These are phyloP conservation scores for Annulohypoxylon stygium DNA, from an alignment of 495 filamentous ascomycete species.

Conservation along the genomic window DNA sequence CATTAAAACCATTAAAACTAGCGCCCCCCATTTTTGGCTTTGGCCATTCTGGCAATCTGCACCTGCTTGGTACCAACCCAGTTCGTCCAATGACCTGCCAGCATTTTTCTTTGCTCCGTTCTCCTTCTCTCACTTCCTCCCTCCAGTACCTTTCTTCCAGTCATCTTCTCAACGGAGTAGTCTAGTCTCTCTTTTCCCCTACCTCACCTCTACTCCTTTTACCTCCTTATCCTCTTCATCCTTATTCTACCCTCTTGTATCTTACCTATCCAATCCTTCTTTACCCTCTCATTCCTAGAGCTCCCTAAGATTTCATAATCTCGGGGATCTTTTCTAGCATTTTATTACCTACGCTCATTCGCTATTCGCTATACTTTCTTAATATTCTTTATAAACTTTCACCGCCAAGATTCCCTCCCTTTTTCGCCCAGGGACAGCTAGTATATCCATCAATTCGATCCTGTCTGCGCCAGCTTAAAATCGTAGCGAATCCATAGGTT, in stretches of 20 bases:
- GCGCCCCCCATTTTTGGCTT: constrained; percentile 47
- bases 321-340: constrained; percentile 48
- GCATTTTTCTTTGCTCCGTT: constrained; percentile 48
- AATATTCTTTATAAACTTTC: constrained; percentile 51
- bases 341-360: constrained; percentile 54
- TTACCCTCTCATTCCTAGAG: constrained; percentile 42
- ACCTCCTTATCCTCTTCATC: constrained; percentile 47
- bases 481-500: constrained; percentile 25
- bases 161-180: constrained; percentile 42
- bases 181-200: constrained; percentile 44
- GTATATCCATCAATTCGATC: constrained; percentile 12
- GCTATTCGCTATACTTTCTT: constrained; percentile 55
- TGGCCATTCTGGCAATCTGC: constrained; percentile 52
- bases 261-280: constrained; percentile 53
- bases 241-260: constrained; percentile 54
- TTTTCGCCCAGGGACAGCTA: constrained; percentile 29
- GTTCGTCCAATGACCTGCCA: constrained; percentile 49
- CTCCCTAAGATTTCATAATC: constrained; percentile 37
- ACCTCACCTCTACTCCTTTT: constrained; percentile 48
- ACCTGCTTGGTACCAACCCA: constrained; percentile 44
- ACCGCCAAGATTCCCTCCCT: constrained; percentile 38
- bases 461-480: constrained; percentile 33
- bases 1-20: constrained; percentile 51
- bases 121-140: constrained; percentile 50
- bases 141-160: constrained; percentile 27